phyloP scores from a whole-genome alignment of 2,329 filamentous ascomycete genomes.

The Colletotrichum gloeosporioides region DNA sequence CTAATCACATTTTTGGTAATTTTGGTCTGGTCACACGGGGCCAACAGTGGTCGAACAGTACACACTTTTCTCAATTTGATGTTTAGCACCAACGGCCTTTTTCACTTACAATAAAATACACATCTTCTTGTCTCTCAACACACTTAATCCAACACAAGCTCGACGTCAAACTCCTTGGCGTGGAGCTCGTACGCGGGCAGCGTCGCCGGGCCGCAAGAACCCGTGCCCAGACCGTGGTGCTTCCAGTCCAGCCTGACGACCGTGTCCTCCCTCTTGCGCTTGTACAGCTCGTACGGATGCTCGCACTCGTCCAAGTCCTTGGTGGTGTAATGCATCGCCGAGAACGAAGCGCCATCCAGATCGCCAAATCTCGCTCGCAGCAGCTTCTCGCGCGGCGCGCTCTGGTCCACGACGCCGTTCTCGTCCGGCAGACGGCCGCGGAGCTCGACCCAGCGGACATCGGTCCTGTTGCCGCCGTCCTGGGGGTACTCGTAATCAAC shows the following conservation, averaged over 20 bases:
- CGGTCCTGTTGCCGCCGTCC: conserved; percentile 69
- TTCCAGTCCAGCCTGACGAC: conserved; percentile 64
- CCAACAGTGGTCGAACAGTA: not conserved
- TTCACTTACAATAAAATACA: not conserved
- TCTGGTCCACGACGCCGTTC: conserved; percentile 15
- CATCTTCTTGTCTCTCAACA: not conserved
- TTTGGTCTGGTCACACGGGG: not conserved
- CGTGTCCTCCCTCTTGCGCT: conserved; percentile 53
- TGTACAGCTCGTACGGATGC: conserved; percentile 67
- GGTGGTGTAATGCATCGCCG: conserved; percentile 59
- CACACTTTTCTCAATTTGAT: not conserved
- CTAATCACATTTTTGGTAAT: not conserved
- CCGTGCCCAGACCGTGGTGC: conserved; percentile 68
- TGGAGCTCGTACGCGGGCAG: conserved; percentile 51
- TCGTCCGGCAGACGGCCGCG: conserved; percentile 28
- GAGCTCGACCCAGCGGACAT: conserved; percentile 65
- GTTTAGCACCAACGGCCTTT: not conserved
- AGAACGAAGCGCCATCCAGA: conserved; percentile 59
- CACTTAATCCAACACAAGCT: conserved; percentile 47
- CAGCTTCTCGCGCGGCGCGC: conserved; percentile 27
- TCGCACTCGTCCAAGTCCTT: conserved; percentile 56
- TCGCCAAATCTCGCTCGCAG: conserved; percentile 51
- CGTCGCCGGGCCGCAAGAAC: conserved; percentile 65
- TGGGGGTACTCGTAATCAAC: conserved; percentile 72
- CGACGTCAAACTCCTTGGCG: conserved; percentile 46